Evolutionary conservation across 495 filamentous ascomycete species (phyloP), one percentile per base, ranked within the genome.

Genomic region (Pyrenopolyporus hunteri): DNA sequence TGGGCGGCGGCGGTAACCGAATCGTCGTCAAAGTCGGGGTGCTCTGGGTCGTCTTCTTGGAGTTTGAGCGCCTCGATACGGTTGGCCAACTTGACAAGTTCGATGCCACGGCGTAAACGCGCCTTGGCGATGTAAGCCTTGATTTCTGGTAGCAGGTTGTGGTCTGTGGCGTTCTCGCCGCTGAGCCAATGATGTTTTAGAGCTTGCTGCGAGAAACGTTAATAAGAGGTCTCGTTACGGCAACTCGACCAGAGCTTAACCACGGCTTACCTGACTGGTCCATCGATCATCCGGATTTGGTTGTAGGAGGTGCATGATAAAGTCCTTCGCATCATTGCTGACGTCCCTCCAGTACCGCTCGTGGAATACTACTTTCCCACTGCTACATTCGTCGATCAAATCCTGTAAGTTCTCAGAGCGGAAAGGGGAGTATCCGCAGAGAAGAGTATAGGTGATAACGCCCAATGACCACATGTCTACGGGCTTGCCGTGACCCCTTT

Each of bases 401-500:
- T 97, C 94, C 53, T 88, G 84, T 23, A 99, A 78, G 66, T 89
- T 96, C 74, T 99, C 94, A 60, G 90, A 91, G 51, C 94, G 88
- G 86, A 98, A 99, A 23, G 94, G 94, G 8, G 93, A 97, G 76
- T 99, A 99, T 45, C 94, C 94, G 75, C 94, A 99, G 33, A 99
- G 90, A n/a, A 99, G 83, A 11, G 95, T 98, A 77, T 99, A 99
- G 23, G 95, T 98, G 70, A 99, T 98, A 63, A 99, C 93, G 62
- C 94, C 94, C 67, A 99, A 80, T 6, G 93, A 97, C 94, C 94
- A 99, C 90, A 99, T 95, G 70, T 99, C 94, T 23, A 98, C 94
- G n/a, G 94, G 90, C 73, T 98, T 98, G 68, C 95, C 94, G 71
- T 99, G 94, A 31, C 95, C 94, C 64, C 90, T 85, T 80, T 97